A percentile compares a stretch with the other conserved stretches of the same genome.
These are phyloP conservation scores for Saprolegnia parasitica DNA, from an alignment of 352 stramenopile genomes.

Conservation along the genomic window DNA sequence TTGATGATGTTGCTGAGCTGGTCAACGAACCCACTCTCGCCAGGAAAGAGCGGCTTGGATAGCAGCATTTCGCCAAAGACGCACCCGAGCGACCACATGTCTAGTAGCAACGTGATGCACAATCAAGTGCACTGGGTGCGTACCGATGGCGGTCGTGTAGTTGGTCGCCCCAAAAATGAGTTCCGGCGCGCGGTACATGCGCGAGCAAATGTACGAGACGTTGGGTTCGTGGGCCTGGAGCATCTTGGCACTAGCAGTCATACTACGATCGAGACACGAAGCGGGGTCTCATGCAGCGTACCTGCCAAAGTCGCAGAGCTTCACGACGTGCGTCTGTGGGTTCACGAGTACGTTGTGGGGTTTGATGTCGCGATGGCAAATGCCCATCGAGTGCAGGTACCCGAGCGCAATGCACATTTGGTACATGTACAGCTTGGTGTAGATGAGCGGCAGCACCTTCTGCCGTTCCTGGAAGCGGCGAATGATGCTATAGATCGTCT, in stretches of 20 bases:
- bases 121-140: constrained; percentile 47
- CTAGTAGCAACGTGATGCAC: constrained; percentile 1
- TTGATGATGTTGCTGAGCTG: constrained; percentile 72
- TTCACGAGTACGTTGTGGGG: constrained; percentile 93
- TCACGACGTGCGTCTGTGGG: constrained; percentile 50
- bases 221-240: constrained; percentile 71
- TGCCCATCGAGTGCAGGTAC: constrained; percentile 75
- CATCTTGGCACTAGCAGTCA: constrained; percentile 76
- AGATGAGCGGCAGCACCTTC: constrained; percentile 58
- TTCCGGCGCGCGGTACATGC: constrained; percentile 94
- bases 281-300: constrained; percentile 67
- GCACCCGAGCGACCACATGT: constrained; percentile 41
- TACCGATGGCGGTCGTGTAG: constrained; percentile 90
- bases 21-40: constrained; percentile 50
- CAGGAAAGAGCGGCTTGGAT: constrained; percentile 52
- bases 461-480: constrained; percentile 82
- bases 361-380: constrained; percentile 83
- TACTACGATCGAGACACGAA: constrained; percentile 42
- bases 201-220: constrained; percentile 77
- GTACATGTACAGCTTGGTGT: constrained; percentile 82
- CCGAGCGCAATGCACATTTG: constrained; percentile 79
- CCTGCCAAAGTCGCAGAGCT: constrained; percentile 67
- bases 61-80: constrained; percentile 60
- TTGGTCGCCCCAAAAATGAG: constrained; percentile 83
- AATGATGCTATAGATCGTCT: constrained; percentile 89